Evolutionary conservation across 2,329 filamentous ascomycete genomes (phyloP).

Genomic region (Penicillium sp.): DNA sequence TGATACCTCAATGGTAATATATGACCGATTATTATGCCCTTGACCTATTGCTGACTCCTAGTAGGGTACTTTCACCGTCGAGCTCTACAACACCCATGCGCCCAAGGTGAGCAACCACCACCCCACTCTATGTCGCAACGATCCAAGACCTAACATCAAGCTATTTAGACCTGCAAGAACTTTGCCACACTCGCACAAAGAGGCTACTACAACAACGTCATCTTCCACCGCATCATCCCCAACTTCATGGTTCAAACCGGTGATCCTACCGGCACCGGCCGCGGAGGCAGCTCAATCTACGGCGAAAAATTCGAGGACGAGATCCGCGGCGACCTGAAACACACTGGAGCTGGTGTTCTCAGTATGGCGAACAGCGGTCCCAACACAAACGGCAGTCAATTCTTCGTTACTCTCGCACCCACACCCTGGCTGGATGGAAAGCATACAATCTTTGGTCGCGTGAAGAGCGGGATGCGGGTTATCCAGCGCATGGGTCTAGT

Average conservation of each 20-base stretch:
- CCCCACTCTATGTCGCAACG: neutral
- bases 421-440: conserved; percentile 97
- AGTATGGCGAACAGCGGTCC: conserved; percentile 96
- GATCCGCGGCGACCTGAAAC: conserved; percentile 74
- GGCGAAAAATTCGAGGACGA: conserved; percentile 95
- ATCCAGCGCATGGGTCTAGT: conserved; percentile 86
- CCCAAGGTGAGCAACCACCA: conserved; percentile 56
- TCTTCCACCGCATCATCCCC: conserved; percentile 93
- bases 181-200: conserved; percentile 76
- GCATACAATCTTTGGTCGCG: conserved; percentile 93
- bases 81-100: conserved; percentile 87
- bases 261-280: conserved; percentile 90
- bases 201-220: conserved; percentile 82
- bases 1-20: conserved; percentile 77
- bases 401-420: conserved; percentile 91
- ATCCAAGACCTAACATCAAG: conserved; percentile 16
- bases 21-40: neutral
- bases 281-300: conserved; percentile 85
- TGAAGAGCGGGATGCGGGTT: conserved; percentile 79
- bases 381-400: conserved; percentile 92
- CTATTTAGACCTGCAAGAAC: conserved; percentile 72
- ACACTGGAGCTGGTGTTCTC: conserved; percentile 90
- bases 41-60: conserved; percentile 13
- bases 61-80: conserved; percentile 78
- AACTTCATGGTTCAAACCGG: conserved; percentile 97